Conservation (phyloP, 495 filamentous ascomycete genomes). For the Penicillium canariense region DNA sequence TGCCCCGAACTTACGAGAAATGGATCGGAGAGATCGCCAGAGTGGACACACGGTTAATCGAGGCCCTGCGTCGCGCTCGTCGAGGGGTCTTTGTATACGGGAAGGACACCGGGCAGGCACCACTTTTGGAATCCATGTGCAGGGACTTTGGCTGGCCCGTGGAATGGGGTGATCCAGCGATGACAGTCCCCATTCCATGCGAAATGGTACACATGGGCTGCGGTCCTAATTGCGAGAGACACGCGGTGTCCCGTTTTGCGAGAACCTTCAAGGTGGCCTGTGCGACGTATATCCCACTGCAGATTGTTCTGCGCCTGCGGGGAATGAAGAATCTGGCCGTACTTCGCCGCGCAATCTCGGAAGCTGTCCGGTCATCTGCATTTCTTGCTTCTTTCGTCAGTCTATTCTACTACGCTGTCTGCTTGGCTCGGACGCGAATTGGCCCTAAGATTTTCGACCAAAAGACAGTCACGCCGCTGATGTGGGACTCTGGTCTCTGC, state of each 20-base stretch:
- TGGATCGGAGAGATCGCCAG: constrained; percentile 81
- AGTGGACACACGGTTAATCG: constrained; percentile 75
- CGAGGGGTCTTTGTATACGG: constrained; percentile 69
- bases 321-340: constrained; percentile 43
- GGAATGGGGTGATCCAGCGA: constrained; percentile 73
- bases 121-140: constrained; percentile 72
- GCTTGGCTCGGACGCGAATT: constrained; percentile 74
- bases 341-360: constrained; percentile 50
- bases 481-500: constrained; percentile 70
- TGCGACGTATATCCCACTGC: constrained; percentile 78
- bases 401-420: constrained; percentile 87
- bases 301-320: constrained; percentile 62
- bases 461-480: constrained; percentile 51
- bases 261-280: constrained; percentile 73
- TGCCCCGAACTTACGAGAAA: constrained; percentile 76
- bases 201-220: constrained; percentile 84
- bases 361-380: constrained; percentile 69
- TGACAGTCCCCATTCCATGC: constrained; percentile 76
- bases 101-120: constrained; percentile 70
- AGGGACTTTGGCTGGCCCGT: constrained; percentile 66
- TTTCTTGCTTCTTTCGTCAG: constrained; percentile 82
- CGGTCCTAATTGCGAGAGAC: constrained; percentile 73
- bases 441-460: constrained; percentile 66
- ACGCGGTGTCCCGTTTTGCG: constrained; percentile 68
- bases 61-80: constrained; percentile 67